These are phyloP conservation scores for Microstegium vimineum DNA, from an alignment of 176 grass and related monocot species.

Conservation along the genomic window DNA sequence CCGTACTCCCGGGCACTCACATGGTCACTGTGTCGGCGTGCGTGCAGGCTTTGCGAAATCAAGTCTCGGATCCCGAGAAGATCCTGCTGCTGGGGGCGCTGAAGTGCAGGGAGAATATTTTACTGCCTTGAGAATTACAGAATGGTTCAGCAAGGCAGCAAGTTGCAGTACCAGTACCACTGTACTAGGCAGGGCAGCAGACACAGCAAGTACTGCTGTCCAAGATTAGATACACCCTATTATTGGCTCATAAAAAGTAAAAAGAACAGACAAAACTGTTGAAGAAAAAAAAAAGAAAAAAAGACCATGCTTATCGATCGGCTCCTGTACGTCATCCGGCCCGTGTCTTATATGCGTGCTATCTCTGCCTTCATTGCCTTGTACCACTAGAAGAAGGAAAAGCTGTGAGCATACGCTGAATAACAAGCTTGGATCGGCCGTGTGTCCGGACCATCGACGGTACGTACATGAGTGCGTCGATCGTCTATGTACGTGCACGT, in stretches of 20 bases:
- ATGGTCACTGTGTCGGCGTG: background rate
- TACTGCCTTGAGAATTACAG: background rate
- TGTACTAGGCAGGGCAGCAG: background rate
- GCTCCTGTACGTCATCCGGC: background rate
- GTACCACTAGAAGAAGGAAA: background rate
- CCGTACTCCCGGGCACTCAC: background rate
- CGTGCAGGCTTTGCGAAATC: background rate
- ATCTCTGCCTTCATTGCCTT: background rate
- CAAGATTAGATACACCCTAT: background rate
- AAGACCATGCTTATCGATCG: background rate
- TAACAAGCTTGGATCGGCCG: background rate
- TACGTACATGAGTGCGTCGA: background rate
- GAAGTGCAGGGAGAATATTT: background rate
- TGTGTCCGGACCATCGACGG: background rate
- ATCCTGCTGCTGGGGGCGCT: background rate
- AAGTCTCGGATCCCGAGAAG: background rate
- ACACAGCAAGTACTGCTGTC: background rate
- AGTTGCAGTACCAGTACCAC: background rate
- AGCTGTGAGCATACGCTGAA: conserved; percentile 3
- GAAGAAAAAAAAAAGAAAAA: background rate
- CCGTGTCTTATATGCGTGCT: background rate
- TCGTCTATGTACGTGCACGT: background rate
- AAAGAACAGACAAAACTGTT: too few species aligned
- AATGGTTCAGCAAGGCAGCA: background rate
- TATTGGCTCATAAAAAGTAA: too few species aligned